Base-by-base conservation (phyloP, 257 asterid species). In the Solanum verrucosum region DNA sequence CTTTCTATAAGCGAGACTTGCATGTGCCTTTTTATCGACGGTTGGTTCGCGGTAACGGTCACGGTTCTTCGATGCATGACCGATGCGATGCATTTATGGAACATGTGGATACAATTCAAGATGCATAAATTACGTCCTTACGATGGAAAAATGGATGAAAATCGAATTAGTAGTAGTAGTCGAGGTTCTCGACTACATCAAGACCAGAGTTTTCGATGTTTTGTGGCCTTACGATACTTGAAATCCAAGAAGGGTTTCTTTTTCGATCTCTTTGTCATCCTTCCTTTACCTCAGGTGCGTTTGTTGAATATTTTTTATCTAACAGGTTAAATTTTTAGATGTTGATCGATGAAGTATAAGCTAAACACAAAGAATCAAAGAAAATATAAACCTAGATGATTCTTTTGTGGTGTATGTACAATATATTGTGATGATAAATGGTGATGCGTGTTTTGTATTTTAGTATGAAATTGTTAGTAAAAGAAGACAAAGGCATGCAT, bases 51-150 rank as follows among this genome's bases (percentile, higher is more conserved):
- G 38, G 87, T 92, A 86, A 92, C 96, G 65, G 96, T 97, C 68
- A 96, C 99, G 3, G 96, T 88, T 35, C 95, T 96, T 90, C 96
- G 99, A 46, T 95, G 95, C 98, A 93, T 94, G 95, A 94, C 95
- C 9, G 99, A 97, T 87, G 94, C 98, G 31, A 82, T 95, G 35
- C 98, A 97, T 91, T 87, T 96, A 31, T 94, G 95, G 93, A 96
- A 96, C 92, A 94, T 95, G 93, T 95, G 98, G 96, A 87, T 97
- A n/a, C 98, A 94, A 93, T 92, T 94, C 87, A 93, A 90, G 88
- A 88, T 93, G 90, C 90, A 87, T 88, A 90, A 91, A 46, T 29
- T 46, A 29, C 89, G 93, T 52, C 92, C 81, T 29, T 88, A 31
- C 59, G 84, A 33, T 13, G 34, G 9, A 31, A 70, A 68, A 71